Base-by-base conservation (phyloP, 495 filamentous ascomycete species). In the Sphaerosporella brunnea region DNA sequence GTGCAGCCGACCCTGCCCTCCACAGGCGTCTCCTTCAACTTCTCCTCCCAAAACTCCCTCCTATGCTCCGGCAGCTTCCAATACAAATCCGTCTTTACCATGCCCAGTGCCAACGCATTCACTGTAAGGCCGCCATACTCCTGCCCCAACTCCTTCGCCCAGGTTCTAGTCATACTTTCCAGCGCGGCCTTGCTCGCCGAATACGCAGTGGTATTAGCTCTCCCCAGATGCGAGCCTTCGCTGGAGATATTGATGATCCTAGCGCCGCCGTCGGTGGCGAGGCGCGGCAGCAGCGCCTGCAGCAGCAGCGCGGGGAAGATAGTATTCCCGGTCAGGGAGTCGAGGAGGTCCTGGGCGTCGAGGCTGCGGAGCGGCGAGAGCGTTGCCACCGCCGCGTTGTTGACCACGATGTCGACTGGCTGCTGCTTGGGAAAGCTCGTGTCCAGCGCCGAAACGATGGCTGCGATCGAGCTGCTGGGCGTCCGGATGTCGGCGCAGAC, bases 151-250 rank as follows among this genome's bases (percentile, higher is more conserved):
- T 95, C 87, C 19, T 82, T 71, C 0, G 78, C 68, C 86, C 86
- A 95, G 0, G 82, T 85, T 4, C 86, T 69, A 9, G 84, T 93
- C 84, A 93, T 88, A 18, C 80, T 73, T 52, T 95, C 86, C 23
- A 95, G 55, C 0, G 86, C 86, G 0, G 80, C 84, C 64, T 95
- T 95, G 52, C 78, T 86, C 3, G 84, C 85, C 34, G 80, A 82
- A 59, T 95, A 95, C 26, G 92, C 75, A 3, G 72, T 73, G 62
- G 88, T 81, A 4, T 69, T 71, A 1, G 67, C 56, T 62, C 83
- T 83, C 0, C 84, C 84, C 5, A 78, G 62, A 2, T 70, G 70
- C 1, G 79, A 72, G 5, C 78, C 72, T 8, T 93, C 77, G 49
- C 71, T 77, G n/a, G 75, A 81, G 52, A 93, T 60, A 61, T 84